Evolutionary conservation across 2,329 filamentous ascomycete genomes (phyloP), one percentile per base, ranked within the genome.

Genomic region (Aspergillus latus): DNA sequence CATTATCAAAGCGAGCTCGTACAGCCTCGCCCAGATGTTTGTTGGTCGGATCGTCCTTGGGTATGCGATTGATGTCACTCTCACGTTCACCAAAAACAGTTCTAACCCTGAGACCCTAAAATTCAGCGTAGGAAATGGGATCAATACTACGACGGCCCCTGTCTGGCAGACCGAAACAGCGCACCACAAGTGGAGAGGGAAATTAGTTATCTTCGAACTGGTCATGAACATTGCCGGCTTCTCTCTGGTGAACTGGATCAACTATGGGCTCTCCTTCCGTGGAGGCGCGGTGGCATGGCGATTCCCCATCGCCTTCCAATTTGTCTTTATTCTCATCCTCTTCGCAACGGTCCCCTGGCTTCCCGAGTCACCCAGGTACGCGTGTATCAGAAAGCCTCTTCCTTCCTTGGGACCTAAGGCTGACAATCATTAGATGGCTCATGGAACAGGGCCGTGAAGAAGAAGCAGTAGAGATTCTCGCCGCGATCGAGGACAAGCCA

Each of bases 121-220:
- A 21, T 21, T 21, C 36, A 58, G 56, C 4, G 9, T 58, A 11
- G 56, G 56, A 39, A 62, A 82, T 58, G 79, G 79, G 10, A 72
- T 82, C 52, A 82, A 82, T 57, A 81, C 78, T 0, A 72, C 78
- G 0, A 79, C 78, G 5, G 78, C 78, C 5, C 78, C 77, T 3
- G 72, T 81, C 3, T 83, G 79, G 79, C 79, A 75, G 64, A 76
- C 77, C 3, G 80, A 83, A 60, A 82, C 78, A 0, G 76, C 76
- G 1, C 76, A 75, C 46, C 66, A 73, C 9, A 66, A 69, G 30
- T 76, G 74, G 74, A 66, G 78, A 58, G 77, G 78, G 13, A 78
- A 77, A 46, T 65, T 79, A 9, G 74, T 80, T 4, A 70, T 79
- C 36, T 72, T 80, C 26, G 76, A 80, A 49, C 74, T 82, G 68